Base-by-base conservation (phyloP, 2,329 filamentous ascomycete genomes). In the Neurospora crassa region DNA sequence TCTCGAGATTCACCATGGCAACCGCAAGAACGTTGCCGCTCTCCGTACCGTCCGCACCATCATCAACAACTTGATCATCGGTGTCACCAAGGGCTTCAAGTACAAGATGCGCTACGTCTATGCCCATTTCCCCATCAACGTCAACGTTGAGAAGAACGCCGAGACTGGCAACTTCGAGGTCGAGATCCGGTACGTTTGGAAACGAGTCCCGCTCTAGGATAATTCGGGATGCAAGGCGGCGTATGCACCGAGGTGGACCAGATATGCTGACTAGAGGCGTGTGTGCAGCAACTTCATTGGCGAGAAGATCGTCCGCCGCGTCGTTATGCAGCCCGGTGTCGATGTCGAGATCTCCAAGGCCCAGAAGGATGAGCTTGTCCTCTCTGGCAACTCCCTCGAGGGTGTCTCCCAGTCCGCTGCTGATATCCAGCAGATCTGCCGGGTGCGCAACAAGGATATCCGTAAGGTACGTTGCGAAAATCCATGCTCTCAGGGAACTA, bases 81-180 rank as follows among this genome's bases (percentile, higher is more conserved):
- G 96, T 85, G 96, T 99, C 78, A 99, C 96, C 84, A 97, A 95
- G 89, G 96, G 96, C 79, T 99, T 92, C 93, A 96, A 96, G 89
- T 99, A 99, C 92, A 99, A 99, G 93, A 98, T 99, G 95, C 93
- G 96, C 82, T 99, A 99, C 88, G 96, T 99, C 86, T 99, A 99
- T 85, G 96, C 96, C 84, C 96, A 99, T 91, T 99, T 99, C 84
- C 96, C 96, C 86, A 99, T 99, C 93, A 99, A 99, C 90, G 95
- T 99, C 88, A 98, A 97, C 89, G 85, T 99, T 79, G 94, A 97
- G 81, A 94, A 97, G 92, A 95, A 95, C 90, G 83, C 84, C 81
- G 96, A 98, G 87, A 96, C 93, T 76, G 94, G 91, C 78, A 85
- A 91, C 79, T 92, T 82, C 83, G 92, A 97, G 86, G 92, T 99